Base-by-base conservation (phyloP, 2,329 filamentous ascomycete species). In the Fusarium concolor region DNA sequence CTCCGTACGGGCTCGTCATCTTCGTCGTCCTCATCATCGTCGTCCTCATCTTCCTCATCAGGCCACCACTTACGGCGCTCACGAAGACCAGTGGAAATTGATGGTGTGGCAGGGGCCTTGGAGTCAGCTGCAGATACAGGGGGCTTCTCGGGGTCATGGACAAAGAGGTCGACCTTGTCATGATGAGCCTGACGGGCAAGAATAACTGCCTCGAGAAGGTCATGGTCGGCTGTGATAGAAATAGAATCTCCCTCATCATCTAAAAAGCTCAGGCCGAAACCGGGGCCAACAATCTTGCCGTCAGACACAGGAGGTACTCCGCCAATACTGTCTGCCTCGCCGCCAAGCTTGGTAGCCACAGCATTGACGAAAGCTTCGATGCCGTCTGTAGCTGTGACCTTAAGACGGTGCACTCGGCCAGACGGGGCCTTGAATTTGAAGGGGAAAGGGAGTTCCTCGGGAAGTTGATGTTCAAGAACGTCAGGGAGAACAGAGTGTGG, bases 341-440 rank as follows among this genome's bases (percentile, higher is more conserved):
- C 79, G 24, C 95, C 95, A 15, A 99, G 88, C 83, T 99, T 99
- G 56, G 89, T 86, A 8, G 89, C 89, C 8, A 99, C 93, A 60
- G 87, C 89, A 26, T 85, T 79, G 28, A 98, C 89, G 61, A 99
- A 89, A 41, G 93, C 89, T 20, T 87, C 88, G 66, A 99, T 89
- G 41, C 96, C 96, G 56, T 93, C 88, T 22, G 91, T 88, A 12
- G 94, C 91, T 54, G 89, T 84, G 28, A 97, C 90, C 75, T 98
- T 96, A 50, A 99, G 83, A 55, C 96, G 90, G 80, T 99, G 96
- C 18, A 98, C 94, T 52, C 96, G 92, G 44, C 95, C 96, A 72
- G 93, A 94, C 2, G 96, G 96, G 3, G 96, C 94, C 84, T 98
- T 98, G 87, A 99, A 99, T 80, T 99, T 99, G 89, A 99, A 99